Percentiles rank a stretch among this genome's conserved stretches.
phyloP scores from a whole-genome alignment of 495 filamentous ascomycete genomes.

The Niebla homalea region DNA sequence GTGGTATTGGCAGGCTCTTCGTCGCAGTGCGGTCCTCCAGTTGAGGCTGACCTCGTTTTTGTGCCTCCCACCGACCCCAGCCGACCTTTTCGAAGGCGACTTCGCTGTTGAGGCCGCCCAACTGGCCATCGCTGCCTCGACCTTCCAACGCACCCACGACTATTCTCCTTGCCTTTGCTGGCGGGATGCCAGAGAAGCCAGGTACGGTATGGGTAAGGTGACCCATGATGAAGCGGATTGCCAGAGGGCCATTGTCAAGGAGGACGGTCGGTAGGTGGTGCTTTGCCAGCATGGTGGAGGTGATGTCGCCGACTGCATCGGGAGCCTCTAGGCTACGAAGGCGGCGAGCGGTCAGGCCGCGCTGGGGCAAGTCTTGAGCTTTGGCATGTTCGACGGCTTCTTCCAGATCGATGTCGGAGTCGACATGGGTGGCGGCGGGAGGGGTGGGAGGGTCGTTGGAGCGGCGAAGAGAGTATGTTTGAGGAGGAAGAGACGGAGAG shows the following conservation, averaged over 20 bases:
- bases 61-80: slow-evolving; percentile 93
- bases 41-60: slow-evolving; percentile 47
- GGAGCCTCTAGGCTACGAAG: slow-evolving; percentile 32
- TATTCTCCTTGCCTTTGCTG: slow-evolving; percentile 79
- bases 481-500: slow-evolving; percentile 76
- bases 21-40: slow-evolving; percentile 37
- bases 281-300: slow-evolving; percentile 72
- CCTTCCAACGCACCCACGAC: slow-evolving; percentile 76
- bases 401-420: slow-evolving; percentile 78
- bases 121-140: slow-evolving; percentile 48
- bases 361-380: slow-evolving; percentile 27
- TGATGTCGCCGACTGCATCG: slow-evolving; percentile 74
- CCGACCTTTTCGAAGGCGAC: slow-evolving; percentile 92
- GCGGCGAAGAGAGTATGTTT: slow-evolving; percentile 45
- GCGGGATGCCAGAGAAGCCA: slow-evolving; percentile 81
- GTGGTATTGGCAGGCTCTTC: slow-evolving; percentile 56
- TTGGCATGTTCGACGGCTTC: slow-evolving; percentile 46
- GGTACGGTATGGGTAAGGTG: slow-evolving; percentile 86
- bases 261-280: slow-evolving; percentile 87
- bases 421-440: slow-evolving; percentile 49
- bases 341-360: slow-evolving; percentile 23
- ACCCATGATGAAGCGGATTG: slow-evolving; percentile 89
- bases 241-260: slow-evolving; percentile 73
- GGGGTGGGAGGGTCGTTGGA: slow-evolving; percentile 34
- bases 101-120: slow-evolving; percentile 53